Evolutionary conservation across 2,329 filamentous ascomycete genomes (phyloP), one percentile per base, ranked within the genome.

Genomic region (Pleurostoma richardsiae): DNA sequence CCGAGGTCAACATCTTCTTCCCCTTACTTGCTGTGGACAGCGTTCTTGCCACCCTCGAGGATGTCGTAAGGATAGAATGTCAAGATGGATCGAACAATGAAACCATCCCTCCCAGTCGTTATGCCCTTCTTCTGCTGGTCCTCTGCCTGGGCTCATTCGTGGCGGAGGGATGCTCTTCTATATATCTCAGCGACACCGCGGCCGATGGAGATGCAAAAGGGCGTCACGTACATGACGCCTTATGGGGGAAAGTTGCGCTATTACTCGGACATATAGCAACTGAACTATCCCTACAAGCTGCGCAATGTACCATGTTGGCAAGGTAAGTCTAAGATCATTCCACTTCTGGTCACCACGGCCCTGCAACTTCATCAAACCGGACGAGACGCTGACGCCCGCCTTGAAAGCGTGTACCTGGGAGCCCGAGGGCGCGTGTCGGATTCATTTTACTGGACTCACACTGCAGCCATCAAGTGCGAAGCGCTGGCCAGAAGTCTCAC

Each of bases 251-350:
- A 26, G 53, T 52, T 2, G 51, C 50, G 19, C 45, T 63, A 0
- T 42, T 61, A 0, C 43, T 57, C 1, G 59, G 61, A 3, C 51
- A 47, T 4, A 41, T 56, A 1, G 54, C 56, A 0, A 51, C 54
- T 0, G 52, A 59, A 3, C 45, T 53, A 28, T 56, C 56, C 1
- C 8, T 62, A 1, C 46, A 49, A 10, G 46, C 59, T 27, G 55
- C 59, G 0, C 59, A 62, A 30, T 59, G 59, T 41, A 52, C 50
- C 4, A 61, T 60, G 56, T 47, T 61, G 7, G 56, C 58, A n/a
- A 59, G 59, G 59, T 60, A 29, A 30, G 54, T 43, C 10, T 19
- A 19, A 19, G 19, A 19, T 19, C 19, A 19, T 19, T 19, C 19
- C 19, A 19, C 19, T 19, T 19, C 19, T 19, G 19, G 19, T 19